Evolutionary conservation across 495 filamentous ascomycete species (phyloP).

Genomic region (Xylaria sp.): DNA sequence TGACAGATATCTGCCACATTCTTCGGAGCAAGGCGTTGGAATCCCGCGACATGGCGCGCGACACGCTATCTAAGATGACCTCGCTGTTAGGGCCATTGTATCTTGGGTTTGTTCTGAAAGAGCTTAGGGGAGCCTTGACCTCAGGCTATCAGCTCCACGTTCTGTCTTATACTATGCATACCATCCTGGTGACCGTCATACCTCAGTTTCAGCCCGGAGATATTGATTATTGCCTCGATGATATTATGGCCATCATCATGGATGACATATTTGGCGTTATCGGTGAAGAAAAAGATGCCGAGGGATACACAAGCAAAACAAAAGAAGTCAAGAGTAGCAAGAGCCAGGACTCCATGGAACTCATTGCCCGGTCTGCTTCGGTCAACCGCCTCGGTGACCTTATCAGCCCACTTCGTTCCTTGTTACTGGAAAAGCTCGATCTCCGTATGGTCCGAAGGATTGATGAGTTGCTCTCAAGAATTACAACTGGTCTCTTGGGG

Average conservation of each 20-base stretch:
- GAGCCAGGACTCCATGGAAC: constrained; percentile 96
- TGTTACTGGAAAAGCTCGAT: constrained; percentile 83
- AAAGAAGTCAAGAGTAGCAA: constrained; percentile 98
- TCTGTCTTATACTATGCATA: constrained; percentile 92
- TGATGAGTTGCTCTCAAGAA: constrained; percentile 85
- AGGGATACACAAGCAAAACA: constrained; percentile 93
- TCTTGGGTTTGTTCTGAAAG: constrained; percentile 91
- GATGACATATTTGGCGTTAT: constrained; percentile 96
- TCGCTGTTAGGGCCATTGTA: constrained; percentile 78
- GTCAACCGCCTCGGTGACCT: constrained; percentile 75
- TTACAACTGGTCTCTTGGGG: constrained; percentile 79
- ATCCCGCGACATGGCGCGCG: constrained; percentile 85
- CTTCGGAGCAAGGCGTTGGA: constrained; percentile 88
- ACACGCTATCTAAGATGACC: constrained; percentile 83
- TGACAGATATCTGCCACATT: constrained; percentile 92
- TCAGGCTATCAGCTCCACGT: constrained; percentile 94
- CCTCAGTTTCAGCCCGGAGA: constrained; percentile 81
- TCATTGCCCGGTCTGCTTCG: constrained; percentile 81
- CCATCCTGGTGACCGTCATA: constrained; percentile 78
- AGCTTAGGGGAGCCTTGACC: constrained; percentile 80
- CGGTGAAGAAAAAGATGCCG: constrained; percentile 97
- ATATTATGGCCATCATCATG: constrained; percentile 86
- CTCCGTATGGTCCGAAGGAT: constrained; percentile 81
- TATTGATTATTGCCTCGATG: constrained; percentile 83
- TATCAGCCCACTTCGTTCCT: constrained; percentile 73